These are phyloP conservation scores for Aschersonia sp. DNA, from an alignment of 2,329 filamentous ascomycete species.

Conservation along the genomic window DNA sequence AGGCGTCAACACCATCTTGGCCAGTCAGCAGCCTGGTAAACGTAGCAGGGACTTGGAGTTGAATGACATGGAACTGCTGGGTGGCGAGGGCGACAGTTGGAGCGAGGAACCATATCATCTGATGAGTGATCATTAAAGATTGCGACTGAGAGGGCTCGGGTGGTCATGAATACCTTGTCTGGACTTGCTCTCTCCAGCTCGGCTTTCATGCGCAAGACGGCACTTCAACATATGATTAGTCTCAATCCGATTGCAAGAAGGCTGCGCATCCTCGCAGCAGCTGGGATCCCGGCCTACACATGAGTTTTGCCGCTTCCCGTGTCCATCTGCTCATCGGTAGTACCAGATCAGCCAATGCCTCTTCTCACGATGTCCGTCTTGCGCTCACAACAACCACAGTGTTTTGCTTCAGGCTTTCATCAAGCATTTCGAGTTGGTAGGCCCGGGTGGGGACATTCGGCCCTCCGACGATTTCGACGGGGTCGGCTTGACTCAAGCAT, in stretches of 20 bases:
- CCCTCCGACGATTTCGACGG: conserved; percentile 2
- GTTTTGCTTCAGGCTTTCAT: conserved; percentile 52
- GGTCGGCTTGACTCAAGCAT: neutral
- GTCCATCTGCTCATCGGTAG: conserved; percentile 47
- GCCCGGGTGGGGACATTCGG: conserved; percentile 31
- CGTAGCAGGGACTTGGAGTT: conserved; percentile 41
- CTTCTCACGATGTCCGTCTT: neutral
- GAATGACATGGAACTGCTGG: conserved; percentile 50
- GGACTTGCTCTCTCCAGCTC: conserved; percentile 41
- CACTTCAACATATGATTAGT: conserved; percentile 25
- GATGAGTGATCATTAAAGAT: neutral
- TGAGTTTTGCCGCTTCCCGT: conserved; percentile 70
- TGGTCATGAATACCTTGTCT: conserved; percentile 35
- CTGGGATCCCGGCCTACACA: conserved; percentile 35
- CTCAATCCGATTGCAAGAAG: neutral
- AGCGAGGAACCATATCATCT: conserved; percentile 58
- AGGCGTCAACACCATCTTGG: conserved; percentile 54
- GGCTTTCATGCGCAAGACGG: conserved; percentile 49
- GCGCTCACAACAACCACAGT: conserved; percentile 52
- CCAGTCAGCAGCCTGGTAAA: conserved; percentile 51
- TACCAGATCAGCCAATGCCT: neutral
- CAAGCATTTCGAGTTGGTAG: conserved; percentile 66
- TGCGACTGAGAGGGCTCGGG: neutral
- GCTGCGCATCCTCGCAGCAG: neutral
- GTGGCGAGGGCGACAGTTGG: conserved; percentile 52